A percentile compares a stretch with the other conserved stretches of the same genome.
phyloP scores from a whole-genome alignment of 345 rosid species.

The Cochlearia excelsa region DNA sequence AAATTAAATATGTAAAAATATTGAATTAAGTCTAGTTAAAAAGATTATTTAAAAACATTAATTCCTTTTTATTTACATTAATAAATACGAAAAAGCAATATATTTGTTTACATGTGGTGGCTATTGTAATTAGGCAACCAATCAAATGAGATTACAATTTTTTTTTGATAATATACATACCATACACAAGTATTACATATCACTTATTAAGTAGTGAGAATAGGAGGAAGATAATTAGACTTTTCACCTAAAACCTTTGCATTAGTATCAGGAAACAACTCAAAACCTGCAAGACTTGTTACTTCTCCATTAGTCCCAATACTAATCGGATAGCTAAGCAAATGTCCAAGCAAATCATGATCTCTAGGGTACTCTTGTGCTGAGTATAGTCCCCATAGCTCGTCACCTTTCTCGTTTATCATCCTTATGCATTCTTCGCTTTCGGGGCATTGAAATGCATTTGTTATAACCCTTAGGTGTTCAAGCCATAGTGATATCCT shows the following conservation, averaged over 20 bases:
- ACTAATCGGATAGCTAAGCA: slow-evolving; percentile 64
- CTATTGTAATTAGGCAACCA: no score
- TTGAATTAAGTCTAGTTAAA: no score
- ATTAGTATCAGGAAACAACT: slow-evolving; percentile 63
- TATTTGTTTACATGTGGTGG: no score
- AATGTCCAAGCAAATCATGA: slow-evolving; percentile 44
- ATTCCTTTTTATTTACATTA: no score
- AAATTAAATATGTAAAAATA: no score
- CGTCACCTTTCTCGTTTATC: slow-evolving; percentile 43
- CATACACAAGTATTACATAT: not conserved
- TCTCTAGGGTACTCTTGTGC: slow-evolving; percentile 17
- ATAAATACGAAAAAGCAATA: no score
- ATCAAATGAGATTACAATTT: no score
- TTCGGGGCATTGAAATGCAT: slow-evolving; percentile 37
- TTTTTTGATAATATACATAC: no score
- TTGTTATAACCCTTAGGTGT: slow-evolving; percentile 36
- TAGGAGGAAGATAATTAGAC: slow-evolving; percentile 50
- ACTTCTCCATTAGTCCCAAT: slow-evolving; percentile 43
- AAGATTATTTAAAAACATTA: no score
- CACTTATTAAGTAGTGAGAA: slow-evolving; percentile 54
- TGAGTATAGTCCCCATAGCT: slow-evolving; percentile 46
- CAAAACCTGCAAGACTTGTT: slow-evolving; percentile 37
- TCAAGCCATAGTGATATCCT: slow-evolving; percentile 71
- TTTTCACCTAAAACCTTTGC: slow-evolving; percentile 58
- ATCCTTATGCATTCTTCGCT: slow-evolving; percentile 35